Base-by-base conservation (phyloP, 2,329 filamentous ascomycete species). In the Colletotrichum echinochloae region DNA sequence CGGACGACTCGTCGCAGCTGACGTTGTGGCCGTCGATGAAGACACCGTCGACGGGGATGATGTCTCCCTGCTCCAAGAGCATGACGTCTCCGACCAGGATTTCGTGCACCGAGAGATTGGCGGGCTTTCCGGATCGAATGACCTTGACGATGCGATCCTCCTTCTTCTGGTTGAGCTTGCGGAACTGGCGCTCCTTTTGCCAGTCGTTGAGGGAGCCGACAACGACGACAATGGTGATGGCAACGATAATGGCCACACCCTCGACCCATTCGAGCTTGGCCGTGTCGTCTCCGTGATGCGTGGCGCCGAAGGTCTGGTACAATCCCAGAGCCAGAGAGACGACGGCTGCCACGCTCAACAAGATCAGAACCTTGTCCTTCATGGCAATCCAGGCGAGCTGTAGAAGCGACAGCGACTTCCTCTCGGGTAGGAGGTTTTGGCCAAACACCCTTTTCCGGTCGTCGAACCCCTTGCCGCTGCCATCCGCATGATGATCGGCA, bases 111-210 rank as follows among this genome's bases (percentile, higher is more conserved):
- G 89, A 92, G 51, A 94, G 88, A 77, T 92, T 89, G 73, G 87
- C 85, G 0, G 89, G 90, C 74, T 86, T 90, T 41, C 92, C 93
- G 1, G 92, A 94, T 28, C 93, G 90, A 63, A 93, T 84, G 8
- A 94, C 90, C 72, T 93, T 94, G 74, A 95, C 89, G 55, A 87
- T 82, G 39, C 92, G 87, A 76, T 94, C 90, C 61, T 94, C 90
- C 79, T 95, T 95, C 77, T 94, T 94, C 79, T 89, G 90, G 80
- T 94, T 94, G 69, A 95, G 82, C 78, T 93, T 94, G 55, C 93
- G 90, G 75, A 95, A 95, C 76, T 94, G 92, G 54, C 91, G 87
- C 78, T 94, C 92, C 79, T 94, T 94, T 76, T 95, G 92, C 86
- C 90, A 95, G 77, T 95, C 93, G 74, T 94, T 95, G 49, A 90